Evolutionary conservation across 352 stramenopile species (phyloP).

Genomic region (Pythium biforme): DNA sequence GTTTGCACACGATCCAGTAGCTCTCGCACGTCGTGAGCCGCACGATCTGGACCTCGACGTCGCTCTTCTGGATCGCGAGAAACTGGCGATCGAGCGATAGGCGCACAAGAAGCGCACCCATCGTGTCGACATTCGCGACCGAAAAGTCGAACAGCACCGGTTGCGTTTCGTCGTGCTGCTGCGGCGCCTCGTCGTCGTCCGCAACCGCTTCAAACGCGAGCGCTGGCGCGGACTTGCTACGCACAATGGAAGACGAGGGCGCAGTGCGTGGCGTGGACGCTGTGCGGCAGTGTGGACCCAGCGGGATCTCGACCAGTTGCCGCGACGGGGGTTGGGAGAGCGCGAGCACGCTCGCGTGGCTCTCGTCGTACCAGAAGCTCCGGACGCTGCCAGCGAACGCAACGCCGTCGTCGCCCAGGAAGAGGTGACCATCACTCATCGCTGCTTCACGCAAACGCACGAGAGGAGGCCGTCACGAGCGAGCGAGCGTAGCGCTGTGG

Average conservation of each 20-base stretch:
- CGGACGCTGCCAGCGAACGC: constrained; percentile 37
- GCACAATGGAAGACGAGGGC: background rate
- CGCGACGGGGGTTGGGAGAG: constrained; percentile 28
- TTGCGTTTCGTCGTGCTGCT: background rate
- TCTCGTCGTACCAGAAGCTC: constrained; percentile 53
- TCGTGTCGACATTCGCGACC: constrained; percentile 7
- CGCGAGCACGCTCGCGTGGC: constrained; percentile 53
- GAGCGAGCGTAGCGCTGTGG: background rate
- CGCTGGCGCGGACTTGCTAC: constrained; percentile 20
- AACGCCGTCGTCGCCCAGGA: constrained; percentile 46
- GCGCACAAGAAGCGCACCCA: constrained; percentile 36
- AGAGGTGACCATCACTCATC: constrained; percentile 61
- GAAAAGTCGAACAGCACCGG: constrained; percentile 46
- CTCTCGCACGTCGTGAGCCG: constrained; percentile 39
- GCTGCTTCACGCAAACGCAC: background rate
- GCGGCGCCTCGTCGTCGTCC: no score
- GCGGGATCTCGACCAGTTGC: constrained; percentile 41
- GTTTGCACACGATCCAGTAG: constrained; percentile 74
- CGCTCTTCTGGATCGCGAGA: constrained; percentile 74
- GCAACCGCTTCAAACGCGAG: background rate
- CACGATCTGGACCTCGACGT: constrained; percentile 80
- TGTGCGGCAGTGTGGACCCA: constrained; percentile 11
- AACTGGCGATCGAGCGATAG: constrained; percentile 70
- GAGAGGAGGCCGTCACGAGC: no score
- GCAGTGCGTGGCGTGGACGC: background rate